Evolutionary conservation across 2,329 filamentous ascomycete species (phyloP).

Genomic region (Chrysosporium queenslandicum): DNA sequence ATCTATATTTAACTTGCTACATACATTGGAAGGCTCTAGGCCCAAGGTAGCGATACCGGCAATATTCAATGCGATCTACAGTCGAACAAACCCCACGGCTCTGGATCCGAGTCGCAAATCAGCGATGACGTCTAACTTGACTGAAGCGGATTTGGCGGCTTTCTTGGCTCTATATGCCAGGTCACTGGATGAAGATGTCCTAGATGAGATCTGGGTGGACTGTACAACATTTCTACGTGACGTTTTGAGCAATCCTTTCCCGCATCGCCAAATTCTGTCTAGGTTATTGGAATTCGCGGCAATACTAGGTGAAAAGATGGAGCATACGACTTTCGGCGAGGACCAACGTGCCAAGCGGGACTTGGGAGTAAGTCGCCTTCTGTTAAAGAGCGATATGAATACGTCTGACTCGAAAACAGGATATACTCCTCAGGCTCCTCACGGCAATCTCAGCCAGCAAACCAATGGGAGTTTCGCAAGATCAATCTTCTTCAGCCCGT

Average conservation of each 20-base stretch:
- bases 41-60: slow-evolving; percentile 88
- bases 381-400: not conserved
- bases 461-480: slow-evolving; percentile 60
- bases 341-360: slow-evolving; percentile 86
- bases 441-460: slow-evolving; percentile 91
- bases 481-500: slow-evolving; percentile 35
- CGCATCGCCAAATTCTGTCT: slow-evolving; percentile 81
- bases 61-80: slow-evolving; percentile 93
- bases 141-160: slow-evolving; percentile 71
- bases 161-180: slow-evolving; percentile 86
- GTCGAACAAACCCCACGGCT: slow-evolving; percentile 73
- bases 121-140: slow-evolving; percentile 73
- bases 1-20: slow-evolving; percentile 73
- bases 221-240: slow-evolving; percentile 86
- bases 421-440: slow-evolving; percentile 76
- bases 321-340: slow-evolving; percentile 96
- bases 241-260: slow-evolving; percentile 83
- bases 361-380: slow-evolving; percentile 55
- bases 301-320: slow-evolving; percentile 85
- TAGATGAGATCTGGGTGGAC: slow-evolving; percentile 96
- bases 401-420: slow-evolving; percentile 43
- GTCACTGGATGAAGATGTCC: slow-evolving; percentile 88
- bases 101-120: slow-evolving; percentile 74
- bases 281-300: slow-evolving; percentile 79
- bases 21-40: slow-evolving; percentile 80